These are phyloP conservation scores for Prototheca cutis DNA, from an alignment of 163 green algal species.

Conservation along the genomic window DNA sequence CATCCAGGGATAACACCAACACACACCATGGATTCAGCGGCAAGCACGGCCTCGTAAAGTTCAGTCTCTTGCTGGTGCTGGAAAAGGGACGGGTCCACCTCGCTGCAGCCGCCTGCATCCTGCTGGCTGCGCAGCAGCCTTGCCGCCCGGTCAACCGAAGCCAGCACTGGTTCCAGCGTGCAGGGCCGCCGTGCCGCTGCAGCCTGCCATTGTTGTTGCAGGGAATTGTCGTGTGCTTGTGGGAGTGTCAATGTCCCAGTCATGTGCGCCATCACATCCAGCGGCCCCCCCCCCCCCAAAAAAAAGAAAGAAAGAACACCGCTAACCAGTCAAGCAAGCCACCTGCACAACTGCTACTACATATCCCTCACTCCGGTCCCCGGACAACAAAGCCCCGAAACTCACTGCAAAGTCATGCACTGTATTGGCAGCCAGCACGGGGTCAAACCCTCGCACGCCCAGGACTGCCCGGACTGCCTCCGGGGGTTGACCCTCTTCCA, in stretches of 20 bases:
- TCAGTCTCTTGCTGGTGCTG: constrained; percentile 58
- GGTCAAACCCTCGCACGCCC: constrained; percentile 59
- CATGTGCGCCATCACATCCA: constrained; percentile 35
- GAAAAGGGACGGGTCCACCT: constrained; percentile 40
- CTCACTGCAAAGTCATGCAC: constrained; percentile 52
- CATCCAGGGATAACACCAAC: too few relatives aligned
- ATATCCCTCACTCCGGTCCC: too few relatives aligned
- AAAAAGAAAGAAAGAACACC: too few relatives aligned
- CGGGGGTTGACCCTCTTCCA: constrained; percentile 52
- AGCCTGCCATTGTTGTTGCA: too few relatives aligned
- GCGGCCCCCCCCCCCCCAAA: constrained; percentile 34
- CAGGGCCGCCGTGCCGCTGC: too few relatives aligned
- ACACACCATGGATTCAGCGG: too few relatives aligned
- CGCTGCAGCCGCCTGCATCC: background rate
- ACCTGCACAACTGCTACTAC: too few relatives aligned
- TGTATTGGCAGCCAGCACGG: constrained; percentile 54
- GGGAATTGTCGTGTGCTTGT: too few relatives aligned
- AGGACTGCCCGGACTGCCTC: constrained; percentile 80
- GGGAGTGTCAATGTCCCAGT: constrained; percentile 18
- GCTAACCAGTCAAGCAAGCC: too few relatives aligned
- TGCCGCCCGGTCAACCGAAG: too few relatives aligned
- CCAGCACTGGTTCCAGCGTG: too few relatives aligned
- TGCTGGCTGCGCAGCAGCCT: background rate
- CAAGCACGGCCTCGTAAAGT: constrained; percentile 44
- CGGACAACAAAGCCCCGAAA: too few relatives aligned